Conservation (phyloP, 1,284 basidiomycete species). For the Trametes pubescens region DNA sequence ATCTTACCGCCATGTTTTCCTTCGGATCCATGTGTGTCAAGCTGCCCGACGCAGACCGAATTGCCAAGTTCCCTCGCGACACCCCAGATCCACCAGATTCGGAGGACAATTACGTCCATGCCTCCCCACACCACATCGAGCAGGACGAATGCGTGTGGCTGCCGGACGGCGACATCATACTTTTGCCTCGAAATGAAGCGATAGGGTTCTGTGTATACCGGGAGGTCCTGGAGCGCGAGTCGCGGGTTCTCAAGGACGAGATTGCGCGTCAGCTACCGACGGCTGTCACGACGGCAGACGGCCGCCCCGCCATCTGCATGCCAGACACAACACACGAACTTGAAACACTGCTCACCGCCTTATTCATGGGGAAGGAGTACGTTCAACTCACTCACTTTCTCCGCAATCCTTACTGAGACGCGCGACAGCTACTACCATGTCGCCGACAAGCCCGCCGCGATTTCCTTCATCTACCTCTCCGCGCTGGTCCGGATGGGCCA, state of each 20-base stretch:
- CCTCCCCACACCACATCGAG: background rate
- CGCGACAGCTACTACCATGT: slow-evolving; percentile 10
- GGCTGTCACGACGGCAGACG: background rate
- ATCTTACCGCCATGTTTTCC: too few relatives aligned
- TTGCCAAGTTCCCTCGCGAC: too few relatives aligned
- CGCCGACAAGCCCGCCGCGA: background rate
- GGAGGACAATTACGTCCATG: background rate
- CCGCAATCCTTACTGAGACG: background rate
- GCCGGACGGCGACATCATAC: slow-evolving; percentile 27
- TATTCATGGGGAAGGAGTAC: slow-evolving; percentile 16
- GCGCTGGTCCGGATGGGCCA: slow-evolving; percentile 21
- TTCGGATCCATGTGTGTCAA: too few relatives aligned
- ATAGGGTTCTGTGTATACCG: slow-evolving; percentile 23
- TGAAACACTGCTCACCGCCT: background rate
- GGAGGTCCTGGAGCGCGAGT: slow-evolving; percentile 25
- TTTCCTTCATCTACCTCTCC: slow-evolving; percentile 8
- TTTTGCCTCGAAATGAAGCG: slow-evolving; percentile 9
- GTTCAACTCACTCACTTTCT: background rate
- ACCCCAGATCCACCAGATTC: background rate
- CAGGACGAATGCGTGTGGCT: slow-evolving; percentile 22
- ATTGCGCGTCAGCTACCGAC: slow-evolving; percentile 10
- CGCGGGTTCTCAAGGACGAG: slow-evolving; percentile 16
- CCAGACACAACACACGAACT: background rate
- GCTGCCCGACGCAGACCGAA: too few relatives aligned
- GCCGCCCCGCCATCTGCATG: slow-evolving; percentile 1